Conservation (phyloP, 2,329 filamentous ascomycete genomes). For the Akanthomyces muscarius region DNA sequence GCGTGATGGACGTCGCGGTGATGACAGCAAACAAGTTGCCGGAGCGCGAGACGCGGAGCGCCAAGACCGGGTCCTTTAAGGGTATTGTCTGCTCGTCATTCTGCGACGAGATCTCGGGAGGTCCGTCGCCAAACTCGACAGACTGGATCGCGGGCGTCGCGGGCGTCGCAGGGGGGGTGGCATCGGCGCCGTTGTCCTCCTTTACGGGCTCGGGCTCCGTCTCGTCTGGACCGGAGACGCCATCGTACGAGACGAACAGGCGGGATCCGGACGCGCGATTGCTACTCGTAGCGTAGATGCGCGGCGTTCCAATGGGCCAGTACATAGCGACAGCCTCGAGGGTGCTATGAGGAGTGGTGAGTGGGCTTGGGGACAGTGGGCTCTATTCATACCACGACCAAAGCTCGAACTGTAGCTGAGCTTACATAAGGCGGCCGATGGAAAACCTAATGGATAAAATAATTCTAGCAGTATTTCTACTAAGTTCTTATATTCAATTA, state of each 20-base stretch:
- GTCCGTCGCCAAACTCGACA: constrained; percentile 43
- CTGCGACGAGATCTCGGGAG: constrained; percentile 30
- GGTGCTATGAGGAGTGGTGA: constrained; percentile 10
- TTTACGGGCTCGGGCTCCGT: constrained; percentile 28
- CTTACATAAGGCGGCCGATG: constrained; percentile 11
- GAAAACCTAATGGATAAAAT: not conserved
- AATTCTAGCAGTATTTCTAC: too few relatives aligned
- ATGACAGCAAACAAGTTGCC: constrained; percentile 85
- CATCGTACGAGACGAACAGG: constrained; percentile 57
- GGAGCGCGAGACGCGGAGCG: constrained; percentile 70
- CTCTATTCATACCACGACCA: not conserved
- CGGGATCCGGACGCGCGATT: constrained; percentile 50
- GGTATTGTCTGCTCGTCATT: constrained; percentile 36
- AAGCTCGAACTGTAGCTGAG: not conserved
- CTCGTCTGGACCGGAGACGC: constrained; percentile 40
- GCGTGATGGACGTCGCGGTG: constrained; percentile 76
- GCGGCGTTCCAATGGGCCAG: constrained; percentile 83
- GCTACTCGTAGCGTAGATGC: constrained; percentile 75
- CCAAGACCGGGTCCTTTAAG: constrained; percentile 63
- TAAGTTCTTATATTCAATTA: not conserved
- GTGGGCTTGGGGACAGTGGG: not conserved
- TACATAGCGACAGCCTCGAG: constrained; percentile 60
- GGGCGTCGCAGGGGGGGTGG: constrained; percentile 41
- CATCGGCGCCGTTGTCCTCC: constrained; percentile 14
- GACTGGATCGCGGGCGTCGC: constrained; percentile 54